Evolutionary conservation across 83 land plant genomes (phyloP).

Genomic region (Diphasiastrum complanatum): DNA sequence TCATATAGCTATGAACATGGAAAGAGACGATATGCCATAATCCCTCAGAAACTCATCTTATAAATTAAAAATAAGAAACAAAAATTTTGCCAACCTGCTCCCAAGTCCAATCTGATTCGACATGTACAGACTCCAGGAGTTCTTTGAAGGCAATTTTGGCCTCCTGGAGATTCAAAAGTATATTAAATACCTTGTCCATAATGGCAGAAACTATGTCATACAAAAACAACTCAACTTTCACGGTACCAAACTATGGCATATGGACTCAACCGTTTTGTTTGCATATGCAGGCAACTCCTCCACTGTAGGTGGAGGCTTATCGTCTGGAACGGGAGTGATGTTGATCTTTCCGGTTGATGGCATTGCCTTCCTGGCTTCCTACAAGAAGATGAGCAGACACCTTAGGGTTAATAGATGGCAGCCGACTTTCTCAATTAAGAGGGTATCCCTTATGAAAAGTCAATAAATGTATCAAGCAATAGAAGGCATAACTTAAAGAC

Average conservation of each 20-base stretch:
- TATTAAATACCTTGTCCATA: neutral
- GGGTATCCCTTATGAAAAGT: no score
- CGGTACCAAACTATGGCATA: neutral
- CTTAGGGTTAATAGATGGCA: no score
- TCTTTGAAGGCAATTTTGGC: slow-evolving; percentile 91
- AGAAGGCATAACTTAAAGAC: no score
- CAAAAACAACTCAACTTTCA: neutral
- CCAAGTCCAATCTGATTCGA: slow-evolving; percentile 96
- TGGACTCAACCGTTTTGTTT: slow-evolving; percentile 53
- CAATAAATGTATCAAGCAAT: no score
- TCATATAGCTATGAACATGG: no score
- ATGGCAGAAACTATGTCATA: neutral
- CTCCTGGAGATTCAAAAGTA: slow-evolving; percentile 43
- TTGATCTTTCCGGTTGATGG: slow-evolving; percentile 65
- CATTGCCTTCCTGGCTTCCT: slow-evolving; percentile 82
- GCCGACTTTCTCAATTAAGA: no score
- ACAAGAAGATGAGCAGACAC: no score
- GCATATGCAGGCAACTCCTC: slow-evolving; percentile 77
- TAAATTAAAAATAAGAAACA: no score
- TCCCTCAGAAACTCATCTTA: no score
- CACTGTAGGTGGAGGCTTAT: slow-evolving; percentile 48
- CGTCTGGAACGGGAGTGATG: slow-evolving; percentile 52
- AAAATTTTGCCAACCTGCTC: slow-evolving; percentile 59
- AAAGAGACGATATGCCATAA: no score
- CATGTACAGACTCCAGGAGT: slow-evolving; percentile 76